phyloP scores from a whole-genome alignment of 192 early-diverging fungal genomes.

The Coemansia sp. region DNA sequence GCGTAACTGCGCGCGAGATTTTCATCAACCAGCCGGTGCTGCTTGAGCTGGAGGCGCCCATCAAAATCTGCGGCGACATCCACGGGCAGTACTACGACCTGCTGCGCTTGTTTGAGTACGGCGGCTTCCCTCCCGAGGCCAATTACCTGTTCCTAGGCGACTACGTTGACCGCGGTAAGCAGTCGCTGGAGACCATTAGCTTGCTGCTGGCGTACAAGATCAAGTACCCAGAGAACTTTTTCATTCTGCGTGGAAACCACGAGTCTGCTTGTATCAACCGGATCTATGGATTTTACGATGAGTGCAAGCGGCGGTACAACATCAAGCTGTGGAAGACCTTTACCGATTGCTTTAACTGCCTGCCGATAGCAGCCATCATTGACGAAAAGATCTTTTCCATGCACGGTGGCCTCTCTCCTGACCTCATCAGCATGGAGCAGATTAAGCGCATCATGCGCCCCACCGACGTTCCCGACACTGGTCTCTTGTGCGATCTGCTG shows the following conservation, averaged over 20 bases:
- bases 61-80: slow-evolving; percentile 87
- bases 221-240: slow-evolving; percentile 99
- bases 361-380: slow-evolving; percentile 90
- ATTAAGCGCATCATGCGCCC: slow-evolving; percentile 96
- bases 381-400: slow-evolving; percentile 98
- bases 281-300: slow-evolving; percentile 98
- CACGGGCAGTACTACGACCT: slow-evolving; percentile 96
- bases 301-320: slow-evolving; percentile 98
- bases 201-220: slow-evolving; percentile 88
- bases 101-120: slow-evolving; percentile 89
- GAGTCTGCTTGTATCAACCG: slow-evolving; percentile 96
- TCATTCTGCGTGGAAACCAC: slow-evolving; percentile 98
- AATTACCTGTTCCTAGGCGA: slow-evolving; percentile 95
- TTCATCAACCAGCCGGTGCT: slow-evolving; percentile 86
- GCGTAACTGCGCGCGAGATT: slow-evolving; percentile 82
- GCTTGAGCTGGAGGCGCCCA: slow-evolving; percentile 71
- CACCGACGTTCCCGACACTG: slow-evolving; percentile 97
- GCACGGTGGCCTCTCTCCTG: slow-evolving; percentile 97
- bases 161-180: slow-evolving; percentile 97
- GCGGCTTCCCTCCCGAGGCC: slow-evolving; percentile 85
- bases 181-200: slow-evolving; percentile 89
- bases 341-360: slow-evolving; percentile 89
- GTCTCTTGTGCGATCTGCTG: slow-evolving; percentile 90
- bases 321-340: slow-evolving; percentile 98
- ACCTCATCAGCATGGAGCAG: slow-evolving; percentile 96